Evolutionary conservation across 352 stramenopile genomes (phyloP).

Genomic region (Globisporangium acanthophoron): DNA sequence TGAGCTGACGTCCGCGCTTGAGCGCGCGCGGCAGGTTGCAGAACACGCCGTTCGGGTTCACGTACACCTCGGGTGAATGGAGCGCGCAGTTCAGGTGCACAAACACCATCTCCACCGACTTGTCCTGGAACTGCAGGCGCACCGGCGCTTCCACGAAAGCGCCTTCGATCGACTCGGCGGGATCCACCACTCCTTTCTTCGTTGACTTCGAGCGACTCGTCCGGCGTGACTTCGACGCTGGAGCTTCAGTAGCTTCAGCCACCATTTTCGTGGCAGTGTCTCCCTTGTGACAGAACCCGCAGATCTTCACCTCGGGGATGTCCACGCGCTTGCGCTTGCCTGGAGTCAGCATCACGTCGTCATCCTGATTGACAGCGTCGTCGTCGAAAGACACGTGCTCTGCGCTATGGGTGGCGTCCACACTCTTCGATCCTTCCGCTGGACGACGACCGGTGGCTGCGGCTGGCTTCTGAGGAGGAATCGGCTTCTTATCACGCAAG

Average conservation of each 20-base stretch:
- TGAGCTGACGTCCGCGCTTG: conserved; percentile 71
- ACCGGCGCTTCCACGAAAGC: conserved; percentile 72
- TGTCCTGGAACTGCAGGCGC: conserved; percentile 63
- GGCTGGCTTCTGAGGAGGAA: not conserved
- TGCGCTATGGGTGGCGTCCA: conserved; percentile 1
- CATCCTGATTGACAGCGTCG: conserved; percentile 17
- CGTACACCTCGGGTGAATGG: conserved; percentile 77
- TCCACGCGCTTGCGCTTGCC: conserved; percentile 13
- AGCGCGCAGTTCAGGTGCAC: conserved; percentile 82
- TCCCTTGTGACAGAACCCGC: conserved; percentile 51
- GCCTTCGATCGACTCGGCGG: conserved; percentile 40
- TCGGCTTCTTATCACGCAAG: conserved; percentile 38
- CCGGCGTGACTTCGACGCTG: conserved; percentile 12
- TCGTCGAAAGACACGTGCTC: conserved; percentile 10
- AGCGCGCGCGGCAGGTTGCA: conserved; percentile 73
- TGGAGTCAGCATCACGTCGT: not conserved
- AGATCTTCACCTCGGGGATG: conserved; percentile 31
- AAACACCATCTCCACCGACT: conserved; percentile 56
- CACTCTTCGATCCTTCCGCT: not conserved
- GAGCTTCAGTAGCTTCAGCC: conserved; percentile 1
- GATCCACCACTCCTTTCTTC: conserved; percentile 7
- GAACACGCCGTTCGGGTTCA: conserved; percentile 76
- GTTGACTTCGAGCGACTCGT: conserved; percentile 8
- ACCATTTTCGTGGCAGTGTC: conserved; percentile 24
- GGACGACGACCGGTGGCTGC: not conserved